These are phyloP conservation scores for Plasmopara viticola DNA, from an alignment of 352 stramenopile species.

Conservation along the genomic window DNA sequence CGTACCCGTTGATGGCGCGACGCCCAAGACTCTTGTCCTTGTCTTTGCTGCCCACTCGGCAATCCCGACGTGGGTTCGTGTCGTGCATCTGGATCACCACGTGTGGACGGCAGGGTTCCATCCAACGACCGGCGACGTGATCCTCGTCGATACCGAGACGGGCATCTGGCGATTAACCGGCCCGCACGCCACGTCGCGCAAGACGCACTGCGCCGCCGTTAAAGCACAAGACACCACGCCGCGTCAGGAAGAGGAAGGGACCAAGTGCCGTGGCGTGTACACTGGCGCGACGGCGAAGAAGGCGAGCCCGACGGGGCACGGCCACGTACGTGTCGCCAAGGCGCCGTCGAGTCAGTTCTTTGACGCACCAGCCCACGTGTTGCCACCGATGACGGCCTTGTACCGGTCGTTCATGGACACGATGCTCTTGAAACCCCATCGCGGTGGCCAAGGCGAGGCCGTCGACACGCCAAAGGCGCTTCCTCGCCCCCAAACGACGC, in stretches of 20 bases:
- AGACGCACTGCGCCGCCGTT: slow-evolving; percentile 22
- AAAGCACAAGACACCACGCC: slow-evolving; percentile 2
- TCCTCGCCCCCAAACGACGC: slow-evolving; percentile 37
- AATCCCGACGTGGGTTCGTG: slow-evolving; percentile 42
- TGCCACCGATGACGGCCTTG: slow-evolving; percentile 76
- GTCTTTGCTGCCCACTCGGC: slow-evolving; percentile 43
- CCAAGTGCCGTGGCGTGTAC: slow-evolving; percentile 40
- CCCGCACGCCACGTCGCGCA: slow-evolving; percentile 32
- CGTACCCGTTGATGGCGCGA: slow-evolving; percentile 19
- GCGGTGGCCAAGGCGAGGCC: slow-evolving; percentile 13
- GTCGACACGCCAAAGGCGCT: neutral
- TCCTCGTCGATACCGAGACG: slow-evolving; percentile 46
- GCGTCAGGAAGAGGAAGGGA: slow-evolving; percentile 31
- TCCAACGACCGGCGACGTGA: slow-evolving; percentile 46
- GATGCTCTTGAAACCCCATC: slow-evolving; percentile 68
- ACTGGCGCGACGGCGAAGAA: slow-evolving; percentile 27
- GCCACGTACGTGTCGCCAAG: slow-evolving; percentile 14
- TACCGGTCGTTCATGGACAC: slow-evolving; percentile 86
- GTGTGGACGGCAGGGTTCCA: slow-evolving; percentile 60
- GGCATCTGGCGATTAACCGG: slow-evolving; percentile 59
- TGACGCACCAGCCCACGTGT: slow-evolving; percentile 70
- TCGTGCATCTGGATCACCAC: slow-evolving; percentile 25
- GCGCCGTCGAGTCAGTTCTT: slow-evolving; percentile 43
- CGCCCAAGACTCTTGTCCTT: slow-evolving; percentile 40
- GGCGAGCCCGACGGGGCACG: slow-evolving; percentile 14